These are phyloP conservation scores for Candida ascalaphidarum DNA, from an alignment of 805 yeast species.

Conservation along the genomic window DNA sequence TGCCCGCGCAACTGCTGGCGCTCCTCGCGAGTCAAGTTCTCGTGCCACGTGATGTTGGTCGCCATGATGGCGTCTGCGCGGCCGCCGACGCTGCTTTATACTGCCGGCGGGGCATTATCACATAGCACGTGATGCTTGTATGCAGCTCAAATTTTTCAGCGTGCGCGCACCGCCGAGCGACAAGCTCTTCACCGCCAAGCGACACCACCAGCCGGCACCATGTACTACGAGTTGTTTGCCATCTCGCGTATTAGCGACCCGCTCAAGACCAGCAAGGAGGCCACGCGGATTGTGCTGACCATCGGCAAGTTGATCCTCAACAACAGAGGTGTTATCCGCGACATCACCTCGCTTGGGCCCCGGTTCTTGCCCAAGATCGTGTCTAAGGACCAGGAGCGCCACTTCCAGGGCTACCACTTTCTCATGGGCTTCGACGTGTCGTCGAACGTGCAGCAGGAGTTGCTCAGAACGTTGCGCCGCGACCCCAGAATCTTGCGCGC, in stretches of 20 bases:
- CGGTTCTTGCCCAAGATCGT: slow-evolving; percentile 72
- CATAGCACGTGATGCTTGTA: no score
- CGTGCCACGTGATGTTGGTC: slow-evolving; percentile 95
- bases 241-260: slow-evolving; percentile 75
- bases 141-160: no score
- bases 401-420: slow-evolving; percentile 86
- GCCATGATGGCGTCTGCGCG: slow-evolving; percentile 67
- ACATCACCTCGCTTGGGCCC: slow-evolving; percentile 70
- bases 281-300: slow-evolving; percentile 42
- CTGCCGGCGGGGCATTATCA: no score
- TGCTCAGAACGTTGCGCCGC: slow-evolving; percentile 66
- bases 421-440: slow-evolving; percentile 81
- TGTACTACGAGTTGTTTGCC: slow-evolving; percentile 43
- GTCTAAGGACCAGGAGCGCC: slow-evolving; percentile 79
- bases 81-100: no score
- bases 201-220: no score
- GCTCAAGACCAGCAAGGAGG: slow-evolving; percentile 28
- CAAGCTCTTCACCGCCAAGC: no score
- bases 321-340: slow-evolving; percentile 92
- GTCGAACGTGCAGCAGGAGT: slow-evolving; percentile 78
- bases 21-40: slow-evolving; percentile 76
- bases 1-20: slow-evolving; percentile 67
- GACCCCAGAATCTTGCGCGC: slow-evolving; percentile 91
- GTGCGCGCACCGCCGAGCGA: no score
- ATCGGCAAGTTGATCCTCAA: slow-evolving; percentile 75